Conservation (phyloP, 305 asterid species). For the Solanum aculeatissimum region DNA sequence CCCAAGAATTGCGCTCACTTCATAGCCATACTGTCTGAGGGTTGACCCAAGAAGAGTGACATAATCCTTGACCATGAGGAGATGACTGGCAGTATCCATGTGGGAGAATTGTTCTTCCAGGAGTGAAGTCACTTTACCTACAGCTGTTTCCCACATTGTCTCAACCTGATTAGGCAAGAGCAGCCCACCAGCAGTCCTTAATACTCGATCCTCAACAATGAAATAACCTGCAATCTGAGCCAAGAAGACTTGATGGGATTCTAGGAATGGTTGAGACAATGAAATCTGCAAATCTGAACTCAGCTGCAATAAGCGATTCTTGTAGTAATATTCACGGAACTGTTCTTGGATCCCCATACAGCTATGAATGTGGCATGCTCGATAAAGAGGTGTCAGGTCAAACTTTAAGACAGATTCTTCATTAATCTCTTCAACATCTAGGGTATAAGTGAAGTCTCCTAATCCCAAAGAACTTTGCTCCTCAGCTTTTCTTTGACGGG, state of each 20-base stretch:
- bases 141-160: conserved; percentile 52
- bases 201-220: conserved; percentile 85
- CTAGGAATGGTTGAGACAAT: conserved; percentile 50
- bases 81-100: conserved; percentile 81
- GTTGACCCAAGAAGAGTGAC: conserved; percentile 95
- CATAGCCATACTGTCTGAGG: conserved; percentile 77
- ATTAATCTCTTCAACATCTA: conserved; percentile 79
- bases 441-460: conserved; percentile 34
- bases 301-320: conserved; percentile 69
- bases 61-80: conserved; percentile 78
- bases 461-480: conserved; percentile 34
- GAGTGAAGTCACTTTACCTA: conserved; percentile 35
- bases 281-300: conserved; percentile 85
- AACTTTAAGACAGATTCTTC: conserved; percentile 66
- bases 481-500: conserved; percentile 89
- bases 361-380: conserved; percentile 72
- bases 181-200: conserved; percentile 84
- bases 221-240: conserved; percentile 85
- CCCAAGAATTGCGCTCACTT: conserved; percentile 61
- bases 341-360: conserved; percentile 74
- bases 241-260: conserved; percentile 45
- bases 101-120: conserved; percentile 69
- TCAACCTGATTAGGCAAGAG: conserved; percentile 69
- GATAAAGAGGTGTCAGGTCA: conserved; percentile 56
- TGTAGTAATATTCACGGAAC: conserved; percentile 74